Conservation (phyloP, 106 monocot genomes). For the Hemerocallis citrina region DNA sequence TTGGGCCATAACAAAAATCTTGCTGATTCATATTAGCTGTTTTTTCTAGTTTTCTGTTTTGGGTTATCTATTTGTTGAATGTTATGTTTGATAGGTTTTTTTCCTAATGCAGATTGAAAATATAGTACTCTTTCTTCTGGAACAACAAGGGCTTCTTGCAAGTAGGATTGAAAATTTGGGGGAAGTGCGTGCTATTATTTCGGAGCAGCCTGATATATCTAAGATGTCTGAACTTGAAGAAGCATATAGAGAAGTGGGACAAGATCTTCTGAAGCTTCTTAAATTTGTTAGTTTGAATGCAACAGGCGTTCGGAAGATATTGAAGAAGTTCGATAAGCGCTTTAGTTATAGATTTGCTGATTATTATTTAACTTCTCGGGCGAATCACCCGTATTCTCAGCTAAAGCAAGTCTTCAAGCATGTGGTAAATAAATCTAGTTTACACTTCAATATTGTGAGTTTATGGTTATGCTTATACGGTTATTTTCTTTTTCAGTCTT, state of each 20-base stretch:
- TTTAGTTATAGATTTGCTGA: conserved; percentile 90
- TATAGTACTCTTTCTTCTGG: conserved; percentile 80
- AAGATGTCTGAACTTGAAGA: conserved; percentile 59
- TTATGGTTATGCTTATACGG: neutral
- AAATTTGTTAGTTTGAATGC: conserved; percentile 90
- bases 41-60: too few species aligned
- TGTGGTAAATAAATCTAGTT: conserved; percentile 53
- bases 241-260: conserved; percentile 53
- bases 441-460: neutral
- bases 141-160: conserved; percentile 93
- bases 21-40: too few species aligned
- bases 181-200: conserved; percentile 40
- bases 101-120: conserved; percentile 74
- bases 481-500: neutral
- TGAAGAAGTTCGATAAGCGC: conserved; percentile 94
- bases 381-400: conserved; percentile 97
- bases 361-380: conserved; percentile 76
- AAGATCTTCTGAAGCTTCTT: conserved; percentile 81
- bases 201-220: conserved; percentile 43
- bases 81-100: too few species aligned
- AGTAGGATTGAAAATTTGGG: conserved; percentile 61
- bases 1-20: too few species aligned
- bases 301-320: conserved; percentile 86
- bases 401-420: conserved; percentile 96
- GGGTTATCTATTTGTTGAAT: neutral